Percentiles rank a stretch among this genome's conserved stretches.
Conservation (phyloP, 78 protist species). For the Cavenderia fasciculata region DNA sequence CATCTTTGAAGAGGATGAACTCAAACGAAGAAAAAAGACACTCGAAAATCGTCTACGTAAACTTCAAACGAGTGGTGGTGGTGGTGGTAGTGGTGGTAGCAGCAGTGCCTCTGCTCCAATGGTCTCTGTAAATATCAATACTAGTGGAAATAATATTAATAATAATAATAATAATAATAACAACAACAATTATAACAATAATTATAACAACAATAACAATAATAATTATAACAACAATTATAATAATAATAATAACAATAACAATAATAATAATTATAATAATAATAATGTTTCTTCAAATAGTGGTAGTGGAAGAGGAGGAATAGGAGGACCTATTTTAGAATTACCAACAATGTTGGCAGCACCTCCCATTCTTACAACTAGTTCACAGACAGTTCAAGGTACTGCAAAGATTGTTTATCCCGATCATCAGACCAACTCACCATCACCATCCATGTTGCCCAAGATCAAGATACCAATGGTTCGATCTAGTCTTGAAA, state of each 20-base stretch:
- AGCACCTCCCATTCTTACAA: no score
- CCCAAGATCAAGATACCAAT: constrained; percentile 30
- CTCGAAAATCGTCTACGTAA: neutral
- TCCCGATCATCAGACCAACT: neutral
- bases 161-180: neutral
- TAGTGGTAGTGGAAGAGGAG: constrained; percentile 6
- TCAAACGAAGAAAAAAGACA: constrained; percentile 12
- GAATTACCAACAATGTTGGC: no score
- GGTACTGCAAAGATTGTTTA: neutral
- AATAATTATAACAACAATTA: neutral
- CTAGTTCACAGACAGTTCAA: no score
- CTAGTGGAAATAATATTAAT: no score
- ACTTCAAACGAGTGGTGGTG: constrained; percentile 1
- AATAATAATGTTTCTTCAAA: no score
- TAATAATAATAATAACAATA: neutral
- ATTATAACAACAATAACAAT: neutral
- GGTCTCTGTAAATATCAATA: neutral
- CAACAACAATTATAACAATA: neutral
- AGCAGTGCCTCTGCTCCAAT: neutral
- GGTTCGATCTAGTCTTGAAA: constrained; percentile 1
- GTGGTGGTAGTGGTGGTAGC: neutral
- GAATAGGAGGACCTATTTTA: no score
- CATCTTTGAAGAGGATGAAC: constrained; percentile 2
- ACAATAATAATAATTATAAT: neutral
- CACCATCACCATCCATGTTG: neutral